phyloP scores from a whole-genome alignment of 1,284 basidiomycete genomes.

The Leccinum ambiguum region DNA sequence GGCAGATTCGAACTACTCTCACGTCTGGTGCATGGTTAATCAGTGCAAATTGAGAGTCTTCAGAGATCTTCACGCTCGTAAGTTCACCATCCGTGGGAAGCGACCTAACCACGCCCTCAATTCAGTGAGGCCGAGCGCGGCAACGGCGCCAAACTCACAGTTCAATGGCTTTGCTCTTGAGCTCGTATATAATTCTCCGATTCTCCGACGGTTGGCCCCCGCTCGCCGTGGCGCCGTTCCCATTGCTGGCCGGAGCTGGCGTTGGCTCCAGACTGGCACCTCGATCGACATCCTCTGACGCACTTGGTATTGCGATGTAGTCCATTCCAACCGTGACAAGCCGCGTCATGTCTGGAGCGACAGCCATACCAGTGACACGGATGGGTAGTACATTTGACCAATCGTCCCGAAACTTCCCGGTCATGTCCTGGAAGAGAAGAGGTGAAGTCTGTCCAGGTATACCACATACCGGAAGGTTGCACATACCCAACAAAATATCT shows the following conservation, averaged over 20 bases:
- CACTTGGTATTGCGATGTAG: conserved; percentile 31
- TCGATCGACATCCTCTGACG: conserved; percentile 32
- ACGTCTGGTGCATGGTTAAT: conserved; percentile 88
- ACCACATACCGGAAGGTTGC: conserved; percentile 5
- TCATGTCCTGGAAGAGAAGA: conserved; percentile 53
- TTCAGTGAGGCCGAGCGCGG: conserved; percentile 21
- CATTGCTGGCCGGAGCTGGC: conserved; percentile 36
- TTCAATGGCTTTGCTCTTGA: conserved; percentile 62
- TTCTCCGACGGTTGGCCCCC: conserved; percentile 49
- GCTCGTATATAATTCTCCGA: conserved; percentile 75
- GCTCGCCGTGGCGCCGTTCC: conserved; percentile 36
- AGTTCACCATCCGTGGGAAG: too few species aligned
- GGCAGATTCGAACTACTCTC: conserved; percentile 35
- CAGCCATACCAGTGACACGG: conserved; percentile 84
- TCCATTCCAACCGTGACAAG: conserved; percentile 84
- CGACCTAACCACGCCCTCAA: too few species aligned
- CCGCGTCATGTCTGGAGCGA: conserved; percentile 83
- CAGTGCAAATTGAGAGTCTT: conserved; percentile 85
- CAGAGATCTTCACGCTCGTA: conserved; percentile 69
- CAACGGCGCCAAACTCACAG: too few species aligned
- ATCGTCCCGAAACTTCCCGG: conserved; percentile 68
- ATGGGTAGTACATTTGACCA: conserved; percentile 71
- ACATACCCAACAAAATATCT: conserved; percentile 86
- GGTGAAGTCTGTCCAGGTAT: conserved; percentile 17
- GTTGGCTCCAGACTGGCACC: conserved; percentile 37